These are phyloP conservation scores for Lizanozyma gosingica DNA, from an alignment of 1,139 yeast genomes.

Conservation along the genomic window DNA sequence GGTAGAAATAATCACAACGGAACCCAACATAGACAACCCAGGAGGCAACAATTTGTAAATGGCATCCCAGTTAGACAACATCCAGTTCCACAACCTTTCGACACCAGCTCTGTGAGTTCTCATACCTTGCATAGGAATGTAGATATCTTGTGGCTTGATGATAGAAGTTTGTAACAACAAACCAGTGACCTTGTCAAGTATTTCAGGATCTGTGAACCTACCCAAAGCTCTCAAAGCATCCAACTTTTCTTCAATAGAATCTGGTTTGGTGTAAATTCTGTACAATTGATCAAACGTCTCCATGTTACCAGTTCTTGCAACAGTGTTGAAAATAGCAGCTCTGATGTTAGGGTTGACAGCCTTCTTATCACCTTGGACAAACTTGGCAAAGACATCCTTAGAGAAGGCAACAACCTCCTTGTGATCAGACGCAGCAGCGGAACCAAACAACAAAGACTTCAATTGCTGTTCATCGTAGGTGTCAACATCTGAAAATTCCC, in stretches of 20 bases:
- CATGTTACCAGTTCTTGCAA: conserved; percentile 59
- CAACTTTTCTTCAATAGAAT: conserved; percentile 64
- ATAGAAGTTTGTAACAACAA: conserved; percentile 59
- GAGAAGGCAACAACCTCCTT: conserved; percentile 46
- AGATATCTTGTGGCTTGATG: conserved; percentile 74
- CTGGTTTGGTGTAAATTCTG: conserved; percentile 56
- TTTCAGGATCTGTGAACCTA: conserved; percentile 46
- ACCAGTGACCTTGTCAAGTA: conserved; percentile 53
- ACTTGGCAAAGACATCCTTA: conserved; percentile 47
- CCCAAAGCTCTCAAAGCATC: conserved; percentile 74
- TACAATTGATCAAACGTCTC: conserved; percentile 57
- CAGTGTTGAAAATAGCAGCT: conserved; percentile 57
- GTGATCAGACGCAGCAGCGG: conserved; percentile 59
- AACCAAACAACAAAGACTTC: conserved; percentile 61
- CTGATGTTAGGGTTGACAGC: conserved; percentile 81
- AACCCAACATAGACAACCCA: conserved; percentile 69
- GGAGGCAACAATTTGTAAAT: conserved; percentile 65
- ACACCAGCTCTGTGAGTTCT: conserved; percentile 55
- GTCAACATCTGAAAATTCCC: conserved; percentile 56
- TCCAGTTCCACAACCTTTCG: conserved; percentile 68
- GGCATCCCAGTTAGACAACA: conserved; percentile 63
- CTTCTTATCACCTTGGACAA: conserved; percentile 52
- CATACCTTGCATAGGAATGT: conserved; percentile 68
- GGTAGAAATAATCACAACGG: conserved; percentile 55
- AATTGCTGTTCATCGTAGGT: conserved; percentile 67